A percentile compares a stretch with the other conserved stretches of the same genome.
phyloP scores from a whole-genome alignment of 495 filamentous ascomycete species.

The Aspergillus steynii region DNA sequence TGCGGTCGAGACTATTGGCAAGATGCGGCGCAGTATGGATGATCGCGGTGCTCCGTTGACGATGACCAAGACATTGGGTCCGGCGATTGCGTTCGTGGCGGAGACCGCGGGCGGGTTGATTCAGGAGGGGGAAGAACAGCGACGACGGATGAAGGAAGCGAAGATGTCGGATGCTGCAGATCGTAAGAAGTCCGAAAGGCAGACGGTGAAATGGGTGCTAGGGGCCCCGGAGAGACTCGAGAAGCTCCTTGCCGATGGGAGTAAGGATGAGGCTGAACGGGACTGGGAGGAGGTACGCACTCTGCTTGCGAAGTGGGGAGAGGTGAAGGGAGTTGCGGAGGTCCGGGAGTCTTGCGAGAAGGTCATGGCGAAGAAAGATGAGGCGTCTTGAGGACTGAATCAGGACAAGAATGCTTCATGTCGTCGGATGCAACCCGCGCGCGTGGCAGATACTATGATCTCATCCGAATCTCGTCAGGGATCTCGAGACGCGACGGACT shows the following conservation, averaged over 20 bases:
- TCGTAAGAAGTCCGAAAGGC: conserved; percentile 54
- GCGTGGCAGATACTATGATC: background rate
- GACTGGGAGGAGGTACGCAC: conserved; percentile 56
- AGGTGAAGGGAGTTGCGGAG: conserved; percentile 61
- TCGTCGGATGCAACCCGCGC: background rate
- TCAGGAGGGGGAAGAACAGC: conserved; percentile 47
- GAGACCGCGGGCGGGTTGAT: conserved; percentile 71
- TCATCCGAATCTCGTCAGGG: background rate
- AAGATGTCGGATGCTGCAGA: conserved; percentile 32
- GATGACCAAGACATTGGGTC: conserved; percentile 64
- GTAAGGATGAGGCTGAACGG: conserved; percentile 54
- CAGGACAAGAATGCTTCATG: background rate
- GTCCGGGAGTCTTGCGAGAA: conserved; percentile 59
- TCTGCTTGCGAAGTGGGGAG: conserved; percentile 54
- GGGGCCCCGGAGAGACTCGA: conserved; percentile 54
- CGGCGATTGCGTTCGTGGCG: conserved; percentile 79
- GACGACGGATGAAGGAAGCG: conserved; percentile 36
- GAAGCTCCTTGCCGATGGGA: conserved; percentile 49
- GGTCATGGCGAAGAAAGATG: conserved; percentile 42
- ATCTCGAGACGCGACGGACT: background rate
- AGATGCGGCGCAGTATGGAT: conserved; percentile 55
- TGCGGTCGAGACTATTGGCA: conserved; percentile 91
- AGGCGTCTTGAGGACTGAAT: conserved; percentile 29
- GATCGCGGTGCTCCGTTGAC: conserved; percentile 47
- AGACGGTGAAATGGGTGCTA: conserved; percentile 73